Evolutionary conservation across 2,329 filamentous ascomycete genomes (phyloP).

Genomic region (Exutisphaerella laricina): DNA sequence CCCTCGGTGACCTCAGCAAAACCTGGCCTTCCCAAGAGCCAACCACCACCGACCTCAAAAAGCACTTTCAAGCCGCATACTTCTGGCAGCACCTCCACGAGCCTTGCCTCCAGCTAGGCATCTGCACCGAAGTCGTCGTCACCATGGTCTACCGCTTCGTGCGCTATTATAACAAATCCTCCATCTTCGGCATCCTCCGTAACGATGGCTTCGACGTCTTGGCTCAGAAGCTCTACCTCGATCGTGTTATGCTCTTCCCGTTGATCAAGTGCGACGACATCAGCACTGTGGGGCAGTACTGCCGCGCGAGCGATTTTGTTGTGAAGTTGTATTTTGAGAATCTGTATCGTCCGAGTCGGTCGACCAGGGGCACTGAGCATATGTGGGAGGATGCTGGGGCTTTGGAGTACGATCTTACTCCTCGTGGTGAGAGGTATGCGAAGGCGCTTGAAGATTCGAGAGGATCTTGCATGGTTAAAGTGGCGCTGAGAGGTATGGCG

Average conservation of each 20-base stretch:
- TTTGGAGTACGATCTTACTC: too few species aligned
- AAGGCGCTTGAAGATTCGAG: too few species aligned
- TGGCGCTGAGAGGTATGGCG: too few species aligned
- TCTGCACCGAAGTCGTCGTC: background rate
- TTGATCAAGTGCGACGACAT: too few species aligned
- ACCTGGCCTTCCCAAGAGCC: background rate
- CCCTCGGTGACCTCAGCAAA: background rate
- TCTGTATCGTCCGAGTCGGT: too few species aligned
- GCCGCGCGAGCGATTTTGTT: too few species aligned
- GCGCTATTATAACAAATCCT: background rate
- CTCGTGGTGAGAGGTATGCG: too few species aligned
- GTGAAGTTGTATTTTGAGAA: too few species aligned
- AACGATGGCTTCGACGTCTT: background rate
- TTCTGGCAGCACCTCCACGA: background rate
- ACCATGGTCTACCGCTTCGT: constrained; percentile 3
- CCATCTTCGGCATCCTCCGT: background rate
- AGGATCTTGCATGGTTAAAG: too few species aligned
- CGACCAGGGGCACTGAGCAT: too few species aligned
- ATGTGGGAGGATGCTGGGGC: too few species aligned
- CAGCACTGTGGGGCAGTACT: too few species aligned
- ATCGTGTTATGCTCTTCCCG: background rate
- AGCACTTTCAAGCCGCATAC: background rate
- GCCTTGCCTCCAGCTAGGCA: background rate
- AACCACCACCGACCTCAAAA: background rate
- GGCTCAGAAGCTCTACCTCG: constrained; percentile 7